These are phyloP conservation scores for Paecilomyces fulvus DNA, from an alignment of 2,329 filamentous ascomycete species.

Conservation along the genomic window DNA sequence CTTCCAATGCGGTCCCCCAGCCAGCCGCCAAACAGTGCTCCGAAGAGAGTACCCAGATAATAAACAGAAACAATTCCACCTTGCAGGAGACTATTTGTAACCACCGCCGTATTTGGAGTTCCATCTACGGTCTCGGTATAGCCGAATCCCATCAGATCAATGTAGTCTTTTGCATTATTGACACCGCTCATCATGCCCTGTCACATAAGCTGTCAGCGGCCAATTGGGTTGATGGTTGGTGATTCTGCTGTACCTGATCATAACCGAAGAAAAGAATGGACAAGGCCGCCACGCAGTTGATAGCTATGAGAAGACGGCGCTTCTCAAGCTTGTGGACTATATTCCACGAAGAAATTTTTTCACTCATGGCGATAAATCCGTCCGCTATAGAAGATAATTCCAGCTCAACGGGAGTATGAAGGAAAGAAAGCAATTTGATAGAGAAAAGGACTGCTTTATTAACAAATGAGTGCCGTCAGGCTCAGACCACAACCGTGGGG, in stretches of 20 bases:
- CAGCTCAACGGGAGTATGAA: background rate
- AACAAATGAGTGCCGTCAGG: background rate
- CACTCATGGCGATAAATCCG: slow-evolving; percentile 21
- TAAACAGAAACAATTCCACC: slow-evolving; percentile 54
- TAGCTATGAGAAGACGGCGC: slow-evolving; percentile 47
- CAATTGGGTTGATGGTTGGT: background rate
- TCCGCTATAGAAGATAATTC: background rate
- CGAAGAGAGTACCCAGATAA: slow-evolving; percentile 56
- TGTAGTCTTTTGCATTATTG: slow-evolving; percentile 57
- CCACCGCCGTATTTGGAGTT: slow-evolving; percentile 39
- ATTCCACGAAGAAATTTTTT: slow-evolving; percentile 36
- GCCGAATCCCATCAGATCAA: slow-evolving; percentile 57
- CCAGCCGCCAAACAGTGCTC: slow-evolving; percentile 55
- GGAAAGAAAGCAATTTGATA: background rate
- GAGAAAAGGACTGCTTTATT: background rate
- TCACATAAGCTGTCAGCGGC: background rate
- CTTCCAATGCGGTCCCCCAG: slow-evolving; percentile 55
- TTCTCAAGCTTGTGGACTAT: slow-evolving; percentile 50
- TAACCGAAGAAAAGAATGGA: slow-evolving; percentile 63
- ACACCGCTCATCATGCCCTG: slow-evolving; percentile 51
- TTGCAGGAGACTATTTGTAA: slow-evolving; percentile 53
- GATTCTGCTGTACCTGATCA: slow-evolving; percentile 29
- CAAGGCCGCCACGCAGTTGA: slow-evolving; percentile 55
- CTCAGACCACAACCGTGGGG: background rate
- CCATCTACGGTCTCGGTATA: slow-evolving; percentile 44